Base-by-base conservation (phyloP, 768 basidiomycete genomes). In the Holtermanniella nyarrowii region DNA sequence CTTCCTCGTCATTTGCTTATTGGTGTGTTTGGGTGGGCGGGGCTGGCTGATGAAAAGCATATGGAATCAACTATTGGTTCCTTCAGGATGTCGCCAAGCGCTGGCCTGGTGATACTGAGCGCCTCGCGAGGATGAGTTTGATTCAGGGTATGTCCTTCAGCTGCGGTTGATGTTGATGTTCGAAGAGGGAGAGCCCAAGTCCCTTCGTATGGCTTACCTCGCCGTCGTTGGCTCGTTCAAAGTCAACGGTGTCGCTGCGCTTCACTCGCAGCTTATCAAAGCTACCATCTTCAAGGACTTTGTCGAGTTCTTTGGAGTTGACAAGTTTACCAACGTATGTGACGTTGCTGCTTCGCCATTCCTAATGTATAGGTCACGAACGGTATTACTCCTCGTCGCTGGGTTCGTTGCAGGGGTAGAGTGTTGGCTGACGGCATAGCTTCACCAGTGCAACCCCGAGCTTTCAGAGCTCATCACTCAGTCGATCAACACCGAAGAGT, bases 181-280 rank as follows among this genome's bases (percentile, higher is more conserved):
- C 18, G 5, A 54, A 86, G 90, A 93, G 80, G 85, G 87, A 14
- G 68, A 78, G 54, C 88, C 88, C 4, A 81, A 93, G 71, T 81
- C 87, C 63, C 78, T 95, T 55, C 62, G 73, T 39, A 74, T 72
- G 70, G 71, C 71, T 7, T 83, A 85, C 72, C 76, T 99, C 22
- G 95, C 95, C 16, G 84, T 84, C 69, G 84, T 96, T 54, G 89
- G 79, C 72, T 61, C 43, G 58, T 69, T 54, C 48, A 63, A 68
- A 52, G 58, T 65, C 63, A 99, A 99, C 61, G 93, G 95, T 64
- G 95, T 97, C 13, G 93, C 95, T 10, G 93, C 90, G 80, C 76
- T 97, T 23, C 95, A 97, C 76, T 86, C 83, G 53, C 84, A 88
- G 49, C 80, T 97, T 42, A 85, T 97, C 48, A 78, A 77, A 71